Evolutionary conservation across 2,329 filamentous ascomycete genomes (phyloP), one percentile per base, ranked within the genome.

Genomic region (Beauveria sp.): DNA sequence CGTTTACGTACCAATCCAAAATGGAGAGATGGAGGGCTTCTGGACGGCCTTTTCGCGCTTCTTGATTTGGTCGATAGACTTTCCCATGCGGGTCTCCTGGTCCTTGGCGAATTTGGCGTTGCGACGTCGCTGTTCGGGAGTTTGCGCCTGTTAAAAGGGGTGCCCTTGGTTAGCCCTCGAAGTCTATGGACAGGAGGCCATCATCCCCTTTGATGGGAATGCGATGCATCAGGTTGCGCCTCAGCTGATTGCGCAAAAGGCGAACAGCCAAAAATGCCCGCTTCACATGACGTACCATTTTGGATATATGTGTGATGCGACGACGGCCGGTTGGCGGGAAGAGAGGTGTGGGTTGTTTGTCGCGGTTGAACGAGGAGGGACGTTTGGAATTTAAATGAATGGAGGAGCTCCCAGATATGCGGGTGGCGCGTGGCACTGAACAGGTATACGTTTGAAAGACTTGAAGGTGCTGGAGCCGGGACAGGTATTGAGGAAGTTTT

Each of bases 41-140:
- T 70, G 66, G 61, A 73, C 65, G 62, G 75, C 68, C 78, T 86
- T 84, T 67, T 67, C 69, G 64, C 77, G 77, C 77, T 85, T 84
- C 81, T 87, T 87, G 67, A 87, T 73, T 65, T 86, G 81, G 26
- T 77, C 77, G 62, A 85, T 81, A n/a, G 86, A 81, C 78, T 90
- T 91, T 76, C 90, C 90, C 74, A 89, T 88, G 72, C 87, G 89
- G 63, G 80, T 78, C 72, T 89, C 86, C 73, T 93, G 86, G 59
- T 84, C 81, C 73, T 88, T 87, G 67, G 82, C 86, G 76, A 91
- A 96, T 76, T 89, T 88, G 71, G 84, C 84, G 79, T 95, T 95
- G 65, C 88, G 86, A 71, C 86, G 86, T 74, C 90, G 87, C 80
- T 95, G 91, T 75, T 91, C 84, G 68, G 88, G 90, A 67, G 90